phyloP scores from a whole-genome alignment of 1,284 basidiomycete genomes.

The Psilocybe mexicana region DNA sequence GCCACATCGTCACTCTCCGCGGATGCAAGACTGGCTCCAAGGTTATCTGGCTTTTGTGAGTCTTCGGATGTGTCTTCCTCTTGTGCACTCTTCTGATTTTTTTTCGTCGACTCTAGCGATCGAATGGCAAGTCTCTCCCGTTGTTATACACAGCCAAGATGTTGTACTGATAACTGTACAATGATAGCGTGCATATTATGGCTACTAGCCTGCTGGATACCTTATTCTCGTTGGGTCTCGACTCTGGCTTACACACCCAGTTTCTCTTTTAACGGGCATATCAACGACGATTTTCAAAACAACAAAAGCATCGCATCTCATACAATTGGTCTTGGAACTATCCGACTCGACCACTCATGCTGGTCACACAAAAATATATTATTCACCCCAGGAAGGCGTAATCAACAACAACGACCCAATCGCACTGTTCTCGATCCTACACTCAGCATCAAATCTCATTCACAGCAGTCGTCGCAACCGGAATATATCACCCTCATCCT shows the following conservation, averaged over 20 bases:
- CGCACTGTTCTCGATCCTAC: slow-evolving; percentile 3
- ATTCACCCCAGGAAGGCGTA: slow-evolving; percentile 18
- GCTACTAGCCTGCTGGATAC: slow-evolving; percentile 27
- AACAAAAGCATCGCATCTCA: slow-evolving; percentile 22
- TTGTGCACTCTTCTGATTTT: slow-evolving; percentile 7
- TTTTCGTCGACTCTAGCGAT: slow-evolving; percentile 28
- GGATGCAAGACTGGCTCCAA: slow-evolving; percentile 86
- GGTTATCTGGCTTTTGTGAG: slow-evolving; percentile 86
- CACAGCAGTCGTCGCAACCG: slow-evolving; percentile 16
- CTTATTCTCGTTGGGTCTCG: neutral
- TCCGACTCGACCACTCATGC: slow-evolving; percentile 17
- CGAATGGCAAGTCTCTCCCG: slow-evolving; percentile 34
- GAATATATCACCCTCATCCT: slow-evolving; percentile 21
- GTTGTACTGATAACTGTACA: neutral
- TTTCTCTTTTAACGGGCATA: neutral
- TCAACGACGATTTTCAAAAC: slow-evolving; percentile 10
- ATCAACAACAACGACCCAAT: slow-evolving; percentile 9
- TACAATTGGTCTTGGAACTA: slow-evolving; percentile 23
- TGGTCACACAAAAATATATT: slow-evolving; percentile 21
- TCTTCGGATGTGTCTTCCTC: slow-evolving; percentile 19
- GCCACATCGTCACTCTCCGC: slow-evolving; percentile 81
- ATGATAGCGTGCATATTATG: slow-evolving; percentile 41
- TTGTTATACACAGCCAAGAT: neutral
- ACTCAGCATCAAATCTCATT: slow-evolving; percentile 12
- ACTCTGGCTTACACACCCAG: neutral